Evolutionary conservation across 495 filamentous ascomycete genomes (phyloP), one percentile per base, ranked within the genome.

Genomic region (Xylaria bambusicola): DNA sequence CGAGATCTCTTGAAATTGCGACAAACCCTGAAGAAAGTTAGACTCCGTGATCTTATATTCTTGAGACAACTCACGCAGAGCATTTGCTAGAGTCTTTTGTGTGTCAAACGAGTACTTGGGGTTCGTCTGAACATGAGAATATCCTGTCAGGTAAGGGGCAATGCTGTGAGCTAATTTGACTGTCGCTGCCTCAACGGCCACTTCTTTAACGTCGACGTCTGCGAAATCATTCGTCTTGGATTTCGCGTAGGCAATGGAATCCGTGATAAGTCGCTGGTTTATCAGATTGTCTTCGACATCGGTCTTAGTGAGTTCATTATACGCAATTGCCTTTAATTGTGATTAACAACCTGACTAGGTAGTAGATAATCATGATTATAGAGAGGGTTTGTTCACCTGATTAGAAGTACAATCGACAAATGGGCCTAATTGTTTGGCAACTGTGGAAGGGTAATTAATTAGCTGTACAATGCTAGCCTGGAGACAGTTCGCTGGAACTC

Each of bases 341-440:
- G 27, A 17, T 52, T 36, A 52, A 20, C 31, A 52, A 8, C 18
- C n/a, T 12, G 2, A 3, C 17, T 18, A 3, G 17, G 4, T 15
- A 15, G 6, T 18, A 15, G 17, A 15, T 42, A 4, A 42, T 18
- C n/a, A 17, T 2, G 15, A 21, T 7, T 13, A 33, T 10, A 35
- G n/a, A 50, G 5, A 24, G 29, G 7, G 5, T 8, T 50, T 4
- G 17, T 65, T 48, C 67, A 84, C 84, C 71, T 87, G 85, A 57
- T 87, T 88, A 2, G 85, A 87, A n/a, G 85, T 88, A 63, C 82
- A 87, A 60, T 88, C 84, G 18, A 77, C 74, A 61, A 88, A 88
- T 0, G 82, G 84, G 12, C 84, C 85, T 0, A 85, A 66, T 15
- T 75, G 66, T 61, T 72, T 76, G n/a, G 82, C 78, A 6, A 86